phyloP scores from a whole-genome alignment of 208 protist species.

The Crithidia bombi region DNA sequence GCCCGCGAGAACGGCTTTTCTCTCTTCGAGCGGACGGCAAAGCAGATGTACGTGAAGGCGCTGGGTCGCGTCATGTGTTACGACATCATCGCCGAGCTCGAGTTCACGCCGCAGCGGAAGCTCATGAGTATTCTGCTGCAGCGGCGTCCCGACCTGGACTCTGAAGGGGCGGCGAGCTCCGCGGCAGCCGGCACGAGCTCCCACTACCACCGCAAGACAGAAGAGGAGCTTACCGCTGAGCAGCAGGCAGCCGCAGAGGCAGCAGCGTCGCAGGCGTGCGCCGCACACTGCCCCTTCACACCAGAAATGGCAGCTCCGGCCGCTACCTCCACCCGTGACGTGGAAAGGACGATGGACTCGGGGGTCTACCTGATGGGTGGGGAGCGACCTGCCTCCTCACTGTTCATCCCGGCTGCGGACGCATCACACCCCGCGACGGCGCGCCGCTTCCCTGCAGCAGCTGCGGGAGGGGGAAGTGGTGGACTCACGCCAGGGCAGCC shows the following conservation, averaged over 20 bases:
- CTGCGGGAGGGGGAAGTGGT: neutral
- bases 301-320: neutral
- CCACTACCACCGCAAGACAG: slow-evolving; percentile 39
- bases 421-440: neutral
- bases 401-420: neutral
- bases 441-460: neutral
- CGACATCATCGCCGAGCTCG: slow-evolving; percentile 83
- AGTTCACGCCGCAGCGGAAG: slow-evolving; percentile 87
- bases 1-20: slow-evolving; percentile 83
- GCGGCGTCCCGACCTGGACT: slow-evolving; percentile 47
- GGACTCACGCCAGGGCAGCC: no score
- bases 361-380: no score
- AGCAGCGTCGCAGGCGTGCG: neutral
- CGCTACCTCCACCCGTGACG: slow-evolving; percentile 3
- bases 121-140: slow-evolving; percentile 86
- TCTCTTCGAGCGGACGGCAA: slow-evolving; percentile 65
- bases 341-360: no score
- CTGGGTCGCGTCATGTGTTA: slow-evolving; percentile 65
- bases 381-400: neutral
- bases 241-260: slow-evolving; percentile 9
- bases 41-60: slow-evolving; percentile 70
- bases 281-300: neutral
- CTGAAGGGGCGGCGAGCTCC: slow-evolving; percentile 20
- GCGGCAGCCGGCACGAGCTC: slow-evolving; percentile 26
- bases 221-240: neutral